Evolutionary conservation across 2,329 filamentous ascomycete species (phyloP), one percentile per base, ranked within the genome.

Genomic region (Microsporum canis): DNA sequence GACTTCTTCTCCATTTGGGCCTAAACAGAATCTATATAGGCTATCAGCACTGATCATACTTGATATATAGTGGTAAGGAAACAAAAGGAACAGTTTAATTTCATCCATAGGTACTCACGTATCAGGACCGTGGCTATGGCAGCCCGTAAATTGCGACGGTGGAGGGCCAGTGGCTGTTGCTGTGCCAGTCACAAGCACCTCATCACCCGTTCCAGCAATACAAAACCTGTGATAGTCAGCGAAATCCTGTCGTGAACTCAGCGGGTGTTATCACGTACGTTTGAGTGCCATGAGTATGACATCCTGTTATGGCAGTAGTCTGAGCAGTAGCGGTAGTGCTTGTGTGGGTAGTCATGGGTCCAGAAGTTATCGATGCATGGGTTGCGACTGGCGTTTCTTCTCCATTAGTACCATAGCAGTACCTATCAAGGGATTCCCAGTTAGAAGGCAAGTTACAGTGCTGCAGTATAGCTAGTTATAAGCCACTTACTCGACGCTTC

Each of bases 121-220:
- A 53, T 84, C 78, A 2, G 71, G 67, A 14, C 76, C 84, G 71
- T 89, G 85, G 0, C 73, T 67, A 69, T 89, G 86, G 68, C 87
- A 89, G 60, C 73, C 82, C 0, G 84, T 88, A 67, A 84, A 88
- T 59, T 80, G 73, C 0, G 84, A 75, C 0, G 86, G 84, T 17
- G 84, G 71, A 57, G 80, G 79, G 53, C 78, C 78, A 1, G 80
- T 84, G 17, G 78, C 78, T 3, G 82, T 87, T 2, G 77, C 75
- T 5, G 79, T 78, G 51, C 68, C 63, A 0, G 70, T 70, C 4
- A 77, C 70, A 23, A 71, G 66, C 33, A 76, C 74, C 58, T 76
- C 75, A 1, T 70, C 63, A 0, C 74, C 74, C 49, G 68, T 62
- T 3, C 67, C 67, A 17, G 70, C 65, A 29, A 75, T 71, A 59